phyloP scores from a whole-genome alignment of 306 rosid species.

The Rubus idaeus region DNA sequence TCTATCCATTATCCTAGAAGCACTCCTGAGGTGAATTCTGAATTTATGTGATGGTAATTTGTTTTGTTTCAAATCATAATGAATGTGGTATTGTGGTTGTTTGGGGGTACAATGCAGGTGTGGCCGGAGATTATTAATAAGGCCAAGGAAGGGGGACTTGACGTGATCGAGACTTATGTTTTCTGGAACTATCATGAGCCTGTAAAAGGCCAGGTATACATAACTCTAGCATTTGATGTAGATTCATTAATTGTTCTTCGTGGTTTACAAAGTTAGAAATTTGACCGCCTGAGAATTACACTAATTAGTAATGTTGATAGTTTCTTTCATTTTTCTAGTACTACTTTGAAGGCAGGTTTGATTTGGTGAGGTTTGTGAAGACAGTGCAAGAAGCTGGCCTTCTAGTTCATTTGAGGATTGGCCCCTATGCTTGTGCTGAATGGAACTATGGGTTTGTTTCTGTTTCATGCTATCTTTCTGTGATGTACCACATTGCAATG shows the following conservation, averaged over 20 bases:
- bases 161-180: conserved; percentile 23
- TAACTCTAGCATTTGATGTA: not conserved
- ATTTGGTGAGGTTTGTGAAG: conserved; percentile 31
- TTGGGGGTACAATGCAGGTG: conserved; percentile 19
- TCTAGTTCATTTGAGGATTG: conserved; percentile 33
- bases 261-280: not conserved
- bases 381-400: conserved; percentile 30
- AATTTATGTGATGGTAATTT: not conserved
- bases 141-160: conserved; percentile 22
- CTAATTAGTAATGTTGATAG: not conserved
- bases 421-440: conserved; percentile 33
- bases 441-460: conserved; percentile 26
- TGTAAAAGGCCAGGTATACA: conserved; percentile 19
- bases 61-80: not conserved
- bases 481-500: not conserved
- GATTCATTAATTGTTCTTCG: not conserved
- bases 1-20: conserved; percentile 33
- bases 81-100: not conserved
- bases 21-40: conserved; percentile 25
- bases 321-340: conserved; percentile 4
- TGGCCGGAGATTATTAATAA: conserved; percentile 18
- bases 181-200: conserved; percentile 23
- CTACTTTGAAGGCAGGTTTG: conserved; percentile 33
- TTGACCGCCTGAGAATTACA: not conserved
- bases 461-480: not conserved